Evolutionary conservation across 352 stramenopile species (phyloP).

Genomic region (Pythium grandisporangium): DNA sequence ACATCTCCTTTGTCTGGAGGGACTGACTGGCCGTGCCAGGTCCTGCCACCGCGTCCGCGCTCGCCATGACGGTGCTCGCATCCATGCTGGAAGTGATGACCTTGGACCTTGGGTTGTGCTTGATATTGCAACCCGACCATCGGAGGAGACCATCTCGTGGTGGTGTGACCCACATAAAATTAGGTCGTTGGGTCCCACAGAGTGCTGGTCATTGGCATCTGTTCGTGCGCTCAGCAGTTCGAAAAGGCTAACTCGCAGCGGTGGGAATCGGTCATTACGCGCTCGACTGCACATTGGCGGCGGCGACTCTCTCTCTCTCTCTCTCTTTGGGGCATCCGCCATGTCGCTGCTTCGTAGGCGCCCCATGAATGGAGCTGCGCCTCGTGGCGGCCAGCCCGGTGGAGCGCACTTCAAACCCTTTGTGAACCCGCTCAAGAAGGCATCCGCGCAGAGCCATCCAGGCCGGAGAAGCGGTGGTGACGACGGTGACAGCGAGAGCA

Average conservation of each 20-base stretch:
- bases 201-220: slow-evolving; percentile 11
- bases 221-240: slow-evolving; percentile 13
- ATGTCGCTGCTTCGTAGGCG: slow-evolving; percentile 48
- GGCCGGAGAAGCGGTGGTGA: slow-evolving; percentile 6
- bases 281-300: too few species aligned
- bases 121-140: too few species aligned
- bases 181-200: too few species aligned
- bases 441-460: not conserved
- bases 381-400: slow-evolving; percentile 5
- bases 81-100: not conserved
- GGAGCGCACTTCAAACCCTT: slow-evolving; percentile 66
- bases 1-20: not conserved
- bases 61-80: not conserved
- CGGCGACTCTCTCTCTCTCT: too few species aligned
- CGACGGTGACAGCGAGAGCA: slow-evolving; percentile 23
- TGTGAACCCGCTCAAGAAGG: slow-evolving; percentile 50
- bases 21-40: not conserved
- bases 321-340: too few species aligned
- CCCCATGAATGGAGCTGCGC: not conserved
- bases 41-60: not conserved
- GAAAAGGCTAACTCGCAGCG: not conserved
- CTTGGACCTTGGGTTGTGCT: not conserved
- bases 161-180: too few species aligned
- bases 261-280: too few species aligned
- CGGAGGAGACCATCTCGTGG: too few species aligned